Evolutionary conservation across 2,329 filamentous ascomycete genomes (phyloP).

Genomic region (Sporothrix variecibatus): DNA sequence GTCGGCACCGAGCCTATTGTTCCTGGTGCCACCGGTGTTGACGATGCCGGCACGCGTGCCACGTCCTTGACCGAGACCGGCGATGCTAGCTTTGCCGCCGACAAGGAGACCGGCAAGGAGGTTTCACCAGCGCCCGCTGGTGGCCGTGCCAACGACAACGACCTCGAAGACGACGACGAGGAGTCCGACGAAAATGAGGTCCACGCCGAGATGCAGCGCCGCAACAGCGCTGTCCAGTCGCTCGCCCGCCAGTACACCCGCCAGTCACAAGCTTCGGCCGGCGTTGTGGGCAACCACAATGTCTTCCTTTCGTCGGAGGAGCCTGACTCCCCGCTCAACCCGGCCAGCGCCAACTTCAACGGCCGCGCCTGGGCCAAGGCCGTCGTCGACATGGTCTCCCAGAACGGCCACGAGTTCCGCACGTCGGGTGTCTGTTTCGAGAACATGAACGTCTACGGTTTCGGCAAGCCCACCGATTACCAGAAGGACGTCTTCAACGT

Average conservation of each 20-base stretch:
- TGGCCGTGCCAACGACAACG: conserved; percentile 21
- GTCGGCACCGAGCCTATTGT: neutral
- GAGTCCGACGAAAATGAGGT: conserved; percentile 42
- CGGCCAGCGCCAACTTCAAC: conserved; percentile 51
- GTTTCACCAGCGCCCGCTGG: conserved; percentile 21
- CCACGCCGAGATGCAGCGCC: conserved; percentile 51
- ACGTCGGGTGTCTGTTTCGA: conserved; percentile 66
- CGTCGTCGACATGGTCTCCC: conserved; percentile 54
- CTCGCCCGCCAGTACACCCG: conserved; percentile 55
- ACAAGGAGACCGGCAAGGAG: conserved; percentile 34
- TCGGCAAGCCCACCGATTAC: conserved; percentile 67
- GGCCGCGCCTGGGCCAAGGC: conserved; percentile 62
- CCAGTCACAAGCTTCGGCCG: conserved; percentile 42
- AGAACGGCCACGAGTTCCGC: conserved; percentile 58
- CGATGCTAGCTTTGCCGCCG: conserved; percentile 34
- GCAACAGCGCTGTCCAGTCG: conserved; percentile 56
- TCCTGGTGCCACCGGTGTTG: conserved; percentile 27
- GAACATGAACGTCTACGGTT: conserved; percentile 69
- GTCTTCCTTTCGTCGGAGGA: conserved; percentile 49
- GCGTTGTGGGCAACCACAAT: conserved; percentile 41
- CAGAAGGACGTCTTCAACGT: conserved; percentile 68
- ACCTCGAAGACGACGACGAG: conserved; percentile 35
- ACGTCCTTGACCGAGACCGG: conserved; percentile 43
- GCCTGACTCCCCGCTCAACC: conserved; percentile 50
- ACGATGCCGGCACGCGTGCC: conserved; percentile 39